Conservation (phyloP, 805 yeast genomes). For the Cyberlindnera subsufficiens region DNA sequence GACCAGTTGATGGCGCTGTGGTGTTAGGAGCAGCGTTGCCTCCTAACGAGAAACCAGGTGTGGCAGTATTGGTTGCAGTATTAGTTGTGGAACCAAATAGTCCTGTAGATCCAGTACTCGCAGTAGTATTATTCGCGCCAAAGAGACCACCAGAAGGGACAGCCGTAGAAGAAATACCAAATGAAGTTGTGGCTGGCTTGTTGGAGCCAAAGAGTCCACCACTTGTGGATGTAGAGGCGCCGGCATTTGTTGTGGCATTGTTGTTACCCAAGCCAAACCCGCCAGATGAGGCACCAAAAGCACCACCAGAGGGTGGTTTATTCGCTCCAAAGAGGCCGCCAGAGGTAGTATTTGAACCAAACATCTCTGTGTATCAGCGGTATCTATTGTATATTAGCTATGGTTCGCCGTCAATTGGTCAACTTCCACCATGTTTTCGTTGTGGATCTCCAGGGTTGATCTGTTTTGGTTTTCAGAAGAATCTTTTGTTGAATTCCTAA, state of each 20-base stretch:
- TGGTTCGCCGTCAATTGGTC: not conserved
- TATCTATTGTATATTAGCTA: too few species aligned
- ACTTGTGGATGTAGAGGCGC: constrained; percentile 1
- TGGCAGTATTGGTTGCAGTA: constrained; percentile 1
- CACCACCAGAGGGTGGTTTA: constrained; percentile 11
- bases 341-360: constrained; percentile 7
- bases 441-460: not conserved
- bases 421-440: not conserved
- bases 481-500: constrained; percentile 3
- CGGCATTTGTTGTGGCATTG: constrained; percentile 1
- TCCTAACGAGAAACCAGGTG: constrained; percentile 2
- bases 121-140: constrained; percentile 15
- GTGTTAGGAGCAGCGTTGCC: constrained; percentile 3
- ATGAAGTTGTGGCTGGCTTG: constrained; percentile 7
- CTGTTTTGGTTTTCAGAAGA: not conserved
- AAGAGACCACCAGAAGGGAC: constrained; percentile 24
- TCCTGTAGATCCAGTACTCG: not conserved
- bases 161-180: not conserved
- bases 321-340: constrained; percentile 18
- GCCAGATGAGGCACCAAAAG: constrained; percentile 10
- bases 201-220: constrained; percentile 13
- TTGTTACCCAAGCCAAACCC: constrained; percentile 17
- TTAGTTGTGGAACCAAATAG: constrained; percentile 2
- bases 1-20: constrained; percentile 23
- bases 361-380: constrained; percentile 3